Conservation (phyloP, 1,284 basidiomycete genomes). For the Ganoderma leucocontextum region DNA sequence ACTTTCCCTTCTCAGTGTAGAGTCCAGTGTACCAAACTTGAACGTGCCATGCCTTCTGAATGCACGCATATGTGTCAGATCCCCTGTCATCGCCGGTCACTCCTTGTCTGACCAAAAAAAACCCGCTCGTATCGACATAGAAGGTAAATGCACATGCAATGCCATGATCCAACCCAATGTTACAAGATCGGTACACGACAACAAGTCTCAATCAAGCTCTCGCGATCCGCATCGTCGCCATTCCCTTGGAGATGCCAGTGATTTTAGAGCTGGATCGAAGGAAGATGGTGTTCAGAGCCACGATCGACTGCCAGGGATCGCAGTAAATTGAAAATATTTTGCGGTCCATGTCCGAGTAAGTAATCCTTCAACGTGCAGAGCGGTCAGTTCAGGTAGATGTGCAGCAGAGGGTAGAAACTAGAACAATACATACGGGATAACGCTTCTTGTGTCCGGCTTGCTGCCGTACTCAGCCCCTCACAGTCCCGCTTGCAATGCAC, state of each 20-base stretch:
- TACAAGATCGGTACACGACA: not conserved
- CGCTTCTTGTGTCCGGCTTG: too few species aligned
- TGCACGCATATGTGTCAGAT: not conserved
- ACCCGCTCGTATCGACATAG: not conserved
- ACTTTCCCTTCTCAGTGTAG: not conserved
- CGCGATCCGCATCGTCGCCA: not conserved
- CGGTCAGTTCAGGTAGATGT: too few species aligned
- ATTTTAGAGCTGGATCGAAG: not conserved
- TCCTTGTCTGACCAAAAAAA: not conserved
- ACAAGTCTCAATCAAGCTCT: not conserved
- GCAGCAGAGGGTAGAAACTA: too few species aligned
- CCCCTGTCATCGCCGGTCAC: not conserved
- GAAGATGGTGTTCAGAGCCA: too few species aligned
- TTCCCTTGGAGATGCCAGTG: not conserved
- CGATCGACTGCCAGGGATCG: too few species aligned
- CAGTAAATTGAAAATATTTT: too few species aligned
- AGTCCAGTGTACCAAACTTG: not conserved
- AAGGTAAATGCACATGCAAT: not conserved
- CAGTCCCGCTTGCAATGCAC: too few species aligned
- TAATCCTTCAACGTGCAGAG: too few species aligned
- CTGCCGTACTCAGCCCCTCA: too few species aligned
- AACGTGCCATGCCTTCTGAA: not conserved
- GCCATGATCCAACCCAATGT: not conserved
- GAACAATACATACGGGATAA: too few species aligned
- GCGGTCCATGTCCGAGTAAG: too few species aligned